Evolutionary conservation across 148 eudicot species (phyloP).

Genomic region (Simmondsia chinensis): DNA sequence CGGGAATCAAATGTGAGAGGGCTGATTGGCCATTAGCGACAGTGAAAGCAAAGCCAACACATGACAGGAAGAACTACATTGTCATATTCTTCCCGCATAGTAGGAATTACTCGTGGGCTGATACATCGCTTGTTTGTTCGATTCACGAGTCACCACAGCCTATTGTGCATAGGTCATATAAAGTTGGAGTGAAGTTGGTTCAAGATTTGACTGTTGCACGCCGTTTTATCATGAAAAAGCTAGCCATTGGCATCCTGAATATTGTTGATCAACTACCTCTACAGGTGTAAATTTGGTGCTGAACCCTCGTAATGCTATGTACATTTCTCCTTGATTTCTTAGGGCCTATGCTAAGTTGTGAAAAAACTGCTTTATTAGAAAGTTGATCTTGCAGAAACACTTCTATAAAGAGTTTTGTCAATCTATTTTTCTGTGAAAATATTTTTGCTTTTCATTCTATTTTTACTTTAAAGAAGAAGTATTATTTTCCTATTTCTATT

Average conservation of each 20-base stretch:
- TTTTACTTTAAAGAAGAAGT: no score
- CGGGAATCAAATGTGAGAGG: conserved; percentile 86
- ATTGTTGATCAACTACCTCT: conserved; percentile 66
- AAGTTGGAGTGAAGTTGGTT: conserved; percentile 67
- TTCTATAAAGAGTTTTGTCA: no score
- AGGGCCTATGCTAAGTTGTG: no score
- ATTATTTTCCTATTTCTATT: no score
- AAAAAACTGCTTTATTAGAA: no score
- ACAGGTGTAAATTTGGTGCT: conserved; percentile 42
- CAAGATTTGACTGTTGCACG: conserved; percentile 90
- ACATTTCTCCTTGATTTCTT: no score
- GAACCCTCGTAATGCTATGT: no score
- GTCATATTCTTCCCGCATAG: conserved; percentile 80
- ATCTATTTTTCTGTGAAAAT: no score
- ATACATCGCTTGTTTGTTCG: conserved; percentile 73
- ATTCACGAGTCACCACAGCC: conserved; percentile 78
- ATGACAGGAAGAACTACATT: conserved; percentile 77
- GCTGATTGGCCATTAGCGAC: conserved; percentile 92
- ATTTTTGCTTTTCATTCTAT: no score
- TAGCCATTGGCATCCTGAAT: conserved; percentile 69
- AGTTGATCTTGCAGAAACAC: no score
- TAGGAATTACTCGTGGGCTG: conserved; percentile 90
- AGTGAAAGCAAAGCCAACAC: conserved; percentile 85
- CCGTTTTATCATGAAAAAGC: conserved; percentile 74
- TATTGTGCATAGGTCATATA: conserved; percentile 67